phyloP scores from a whole-genome alignment of 768 basidiomycete genomes.

The Pleurotus eryngii region DNA sequence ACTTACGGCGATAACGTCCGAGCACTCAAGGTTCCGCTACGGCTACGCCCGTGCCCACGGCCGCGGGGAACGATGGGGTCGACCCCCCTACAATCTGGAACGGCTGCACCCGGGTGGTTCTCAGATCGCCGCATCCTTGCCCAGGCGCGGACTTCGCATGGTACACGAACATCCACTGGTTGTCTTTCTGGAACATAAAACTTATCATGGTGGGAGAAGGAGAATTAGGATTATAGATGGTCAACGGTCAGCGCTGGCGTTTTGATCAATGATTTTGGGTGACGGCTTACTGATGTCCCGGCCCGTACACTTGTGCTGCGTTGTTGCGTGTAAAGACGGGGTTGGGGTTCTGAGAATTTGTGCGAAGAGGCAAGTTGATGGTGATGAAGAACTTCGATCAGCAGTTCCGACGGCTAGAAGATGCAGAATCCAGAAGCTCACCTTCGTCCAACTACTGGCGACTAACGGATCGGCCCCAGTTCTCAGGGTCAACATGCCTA shows the following conservation, averaged over 20 bases:
- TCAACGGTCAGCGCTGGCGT: neutral
- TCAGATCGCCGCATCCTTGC: conserved; percentile 14
- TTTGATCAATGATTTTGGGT: neutral
- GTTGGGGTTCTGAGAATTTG: conserved; percentile 2
- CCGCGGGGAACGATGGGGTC: conserved; percentile 12
- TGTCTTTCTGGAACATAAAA: conserved; percentile 15
- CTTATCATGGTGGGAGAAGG: neutral
- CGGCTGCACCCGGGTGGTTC: conserved; percentile 14
- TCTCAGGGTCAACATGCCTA: conserved; percentile 11
- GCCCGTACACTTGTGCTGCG: conserved; percentile 11
- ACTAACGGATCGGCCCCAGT: conserved; percentile 12
- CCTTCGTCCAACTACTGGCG: conserved; percentile 13
- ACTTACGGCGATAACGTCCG: neutral
- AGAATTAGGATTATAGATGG: too few species aligned
- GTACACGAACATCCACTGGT: conserved; percentile 13
- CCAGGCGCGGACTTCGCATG: conserved; percentile 15
- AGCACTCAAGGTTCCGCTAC: conserved; percentile 7
- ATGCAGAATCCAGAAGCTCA: neutral
- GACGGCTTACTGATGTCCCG: conserved; percentile 13
- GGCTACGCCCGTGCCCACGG: conserved; percentile 8
- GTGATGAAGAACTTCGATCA: neutral
- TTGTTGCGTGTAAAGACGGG: conserved; percentile 13
- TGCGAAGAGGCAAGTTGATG: too few species aligned
- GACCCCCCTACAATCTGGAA: conserved; percentile 9
- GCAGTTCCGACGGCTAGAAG: neutral